Percentiles rank a stretch among this genome's conserved stretches.
Evolutionary conservation across 1,284 basidiomycete genomes (phyloP).

Genomic region (Sporisorium sorghi): DNA sequence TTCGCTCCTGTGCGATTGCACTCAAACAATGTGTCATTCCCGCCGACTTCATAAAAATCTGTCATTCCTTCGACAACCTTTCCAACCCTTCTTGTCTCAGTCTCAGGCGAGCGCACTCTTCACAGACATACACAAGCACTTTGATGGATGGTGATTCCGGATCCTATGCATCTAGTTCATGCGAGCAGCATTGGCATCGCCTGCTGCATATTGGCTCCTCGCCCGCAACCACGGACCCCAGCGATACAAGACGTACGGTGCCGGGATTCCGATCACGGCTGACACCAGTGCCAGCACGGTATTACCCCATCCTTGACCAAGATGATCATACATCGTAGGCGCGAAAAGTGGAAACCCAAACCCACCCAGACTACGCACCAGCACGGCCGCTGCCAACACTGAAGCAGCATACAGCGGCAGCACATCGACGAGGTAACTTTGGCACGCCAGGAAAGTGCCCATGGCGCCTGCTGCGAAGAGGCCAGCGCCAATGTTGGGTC

Average conservation of each 20-base stretch:
- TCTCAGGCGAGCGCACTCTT: too few species aligned
- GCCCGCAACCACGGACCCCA: constrained; percentile 55
- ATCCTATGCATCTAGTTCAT: constrained; percentile 11
- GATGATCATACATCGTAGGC: constrained; percentile 54
- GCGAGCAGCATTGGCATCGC: constrained; percentile 17
- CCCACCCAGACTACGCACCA: constrained; percentile 63
- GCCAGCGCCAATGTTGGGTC: constrained; percentile 72
- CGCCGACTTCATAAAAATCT: too few species aligned
- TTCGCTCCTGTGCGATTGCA: too few species aligned
- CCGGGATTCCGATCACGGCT: constrained; percentile 64
- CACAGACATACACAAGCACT: too few species aligned
- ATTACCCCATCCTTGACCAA: constrained; percentile 68
- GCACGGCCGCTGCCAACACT: constrained; percentile 62
- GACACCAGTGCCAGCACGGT: constrained; percentile 63
- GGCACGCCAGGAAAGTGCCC: constrained; percentile 52
- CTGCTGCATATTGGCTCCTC: constrained; percentile 56
- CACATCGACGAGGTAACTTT: constrained; percentile 61
- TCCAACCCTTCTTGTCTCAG: too few species aligned
- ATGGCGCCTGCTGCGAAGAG: constrained; percentile 42
- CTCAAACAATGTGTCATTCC: too few species aligned
- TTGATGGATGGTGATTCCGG: not conserved
- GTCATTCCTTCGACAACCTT: too few species aligned
- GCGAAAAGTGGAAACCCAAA: constrained; percentile 67
- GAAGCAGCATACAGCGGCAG: constrained; percentile 67
- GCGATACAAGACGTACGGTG: constrained; percentile 55